phyloP scores from a whole-genome alignment of 2,329 filamentous ascomycete genomes.

The Hypoxylon rubiginosum region DNA sequence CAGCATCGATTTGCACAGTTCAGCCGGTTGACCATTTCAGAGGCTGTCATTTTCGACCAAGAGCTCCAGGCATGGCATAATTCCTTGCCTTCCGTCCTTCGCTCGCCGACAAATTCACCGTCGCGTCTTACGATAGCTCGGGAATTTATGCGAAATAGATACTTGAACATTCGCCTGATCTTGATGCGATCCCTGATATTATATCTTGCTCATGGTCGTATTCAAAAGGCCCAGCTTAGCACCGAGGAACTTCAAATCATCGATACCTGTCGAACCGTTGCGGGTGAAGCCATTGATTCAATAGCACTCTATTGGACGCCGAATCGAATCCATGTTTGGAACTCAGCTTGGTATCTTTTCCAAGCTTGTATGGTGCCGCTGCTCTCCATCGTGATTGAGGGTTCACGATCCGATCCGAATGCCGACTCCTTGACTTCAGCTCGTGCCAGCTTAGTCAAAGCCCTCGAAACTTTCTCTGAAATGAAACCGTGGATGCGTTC shows the following conservation, averaged over 20 bases:
- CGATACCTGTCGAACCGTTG: constrained; percentile 24
- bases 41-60: constrained; percentile 32
- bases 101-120: constrained; percentile 31
- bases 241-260: constrained; percentile 32
- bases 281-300: constrained; percentile 35
- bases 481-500: constrained; percentile 41
- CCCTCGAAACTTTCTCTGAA: constrained; percentile 35
- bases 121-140: constrained; percentile 35
- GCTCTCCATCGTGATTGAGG: constrained; percentile 31
- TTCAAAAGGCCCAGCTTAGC: constrained; percentile 29
- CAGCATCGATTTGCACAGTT: constrained; percentile 37
- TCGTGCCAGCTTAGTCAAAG: constrained; percentile 36
- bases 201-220: constrained; percentile 34
- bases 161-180: constrained; percentile 37
- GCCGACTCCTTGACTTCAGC: constrained; percentile 19
- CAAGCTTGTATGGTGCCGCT: constrained; percentile 40
- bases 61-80: constrained; percentile 34
- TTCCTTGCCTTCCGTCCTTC: constrained; percentile 29
- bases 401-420: constrained; percentile 28
- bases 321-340: constrained; percentile 39
- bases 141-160: constrained; percentile 40
- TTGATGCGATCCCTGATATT: constrained; percentile 37
- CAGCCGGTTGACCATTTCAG: constrained; percentile 31
- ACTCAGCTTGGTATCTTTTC: constrained; percentile 40
- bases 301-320: constrained; percentile 39